Base-by-base conservation (phyloP, 768 basidiomycete species). In the Pleurotus citrinopileatus region DNA sequence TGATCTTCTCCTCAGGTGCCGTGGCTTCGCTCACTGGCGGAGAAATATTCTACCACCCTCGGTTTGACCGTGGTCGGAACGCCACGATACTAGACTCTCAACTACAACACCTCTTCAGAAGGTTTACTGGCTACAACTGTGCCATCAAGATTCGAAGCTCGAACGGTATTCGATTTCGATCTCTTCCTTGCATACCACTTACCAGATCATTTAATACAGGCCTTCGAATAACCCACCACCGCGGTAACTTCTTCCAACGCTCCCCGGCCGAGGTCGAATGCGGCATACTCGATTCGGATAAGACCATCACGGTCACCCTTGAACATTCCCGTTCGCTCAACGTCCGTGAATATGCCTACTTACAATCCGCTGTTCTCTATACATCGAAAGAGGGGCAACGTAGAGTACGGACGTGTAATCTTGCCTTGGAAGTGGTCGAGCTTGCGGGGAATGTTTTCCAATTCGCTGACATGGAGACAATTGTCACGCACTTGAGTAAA, bases 391-490 rank as follows among this genome's bases (percentile, higher is more conserved):
- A 72, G 0, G 97, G 97, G 1, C 78, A 90, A 62, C 80, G 97
- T 37, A 76, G 92, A 54, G 94, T 98, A 28, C 76, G 97, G 52
- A 83, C 85, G 25, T 79, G 86, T 64, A 99, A 99, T 61, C 71
- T 98, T n/a, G 89, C 87, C 1, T 66, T 98, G 54, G 86, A 84
- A 42, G 84, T 92, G 1, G 88, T 84, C 2, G 80, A 85, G 34
- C 70, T 98, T 58, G 91, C 94, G n/a, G 91, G 86, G 7, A 94
- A 89, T 65, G 85, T 98, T 9, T 99, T 95, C 73, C 83, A 89
- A 47, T 91, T 75, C 67, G 94, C 93, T 10, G 97, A 99, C 69
- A 78, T 94, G 74, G 95, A 98, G 60, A 80, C 91, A 2, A 82
- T 86, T 1, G 76, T 95, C 20, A 79, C 83, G 38, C 75, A 88